Evolutionary conservation across 2,329 filamentous ascomycete species (phyloP).

Genomic region (Pyrenophora teres): DNA sequence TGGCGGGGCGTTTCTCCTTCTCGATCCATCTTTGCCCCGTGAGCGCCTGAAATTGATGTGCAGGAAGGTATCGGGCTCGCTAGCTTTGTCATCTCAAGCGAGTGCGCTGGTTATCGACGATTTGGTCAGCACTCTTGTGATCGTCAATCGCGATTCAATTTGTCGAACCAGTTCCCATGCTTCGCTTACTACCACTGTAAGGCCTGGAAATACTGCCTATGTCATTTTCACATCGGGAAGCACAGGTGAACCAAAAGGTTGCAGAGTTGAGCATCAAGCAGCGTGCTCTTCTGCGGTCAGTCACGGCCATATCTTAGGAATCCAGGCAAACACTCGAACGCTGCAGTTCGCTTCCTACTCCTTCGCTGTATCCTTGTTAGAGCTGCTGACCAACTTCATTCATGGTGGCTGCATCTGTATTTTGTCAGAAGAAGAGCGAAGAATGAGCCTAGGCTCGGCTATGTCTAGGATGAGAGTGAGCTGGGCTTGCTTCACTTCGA

Average conservation of each 20-base stretch:
- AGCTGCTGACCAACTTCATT: constrained; percentile 59
- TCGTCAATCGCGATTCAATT: no score
- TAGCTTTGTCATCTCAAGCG: no score
- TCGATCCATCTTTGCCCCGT: constrained; percentile 27
- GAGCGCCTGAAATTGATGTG: no score
- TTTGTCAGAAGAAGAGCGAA: constrained; percentile 50
- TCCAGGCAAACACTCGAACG: no score
- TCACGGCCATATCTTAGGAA: no score
- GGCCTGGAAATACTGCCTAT: constrained; percentile 41
- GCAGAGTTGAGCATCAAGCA: constrained; percentile 62
- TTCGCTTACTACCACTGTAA: neutral
- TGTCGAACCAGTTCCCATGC: no score
- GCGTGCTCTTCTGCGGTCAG: constrained; percentile 32
- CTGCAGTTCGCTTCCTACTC: no score
- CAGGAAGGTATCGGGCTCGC: no score
- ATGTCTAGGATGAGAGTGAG: constrained; percentile 40
- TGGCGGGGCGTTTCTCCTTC: constrained; percentile 48
- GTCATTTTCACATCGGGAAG: constrained; percentile 60
- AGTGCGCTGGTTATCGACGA: no score
- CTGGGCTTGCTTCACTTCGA: constrained; percentile 13
- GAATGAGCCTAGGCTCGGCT: constrained; percentile 42
- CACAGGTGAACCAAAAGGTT: constrained; percentile 57
- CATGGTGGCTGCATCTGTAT: constrained; percentile 57
- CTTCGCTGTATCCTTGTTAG: constrained; percentile 54
- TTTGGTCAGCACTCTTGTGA: no score